These are phyloP conservation scores for Puccinia polysora DNA, from an alignment of 1,284 basidiomycete genomes.

Conservation along the genomic window DNA sequence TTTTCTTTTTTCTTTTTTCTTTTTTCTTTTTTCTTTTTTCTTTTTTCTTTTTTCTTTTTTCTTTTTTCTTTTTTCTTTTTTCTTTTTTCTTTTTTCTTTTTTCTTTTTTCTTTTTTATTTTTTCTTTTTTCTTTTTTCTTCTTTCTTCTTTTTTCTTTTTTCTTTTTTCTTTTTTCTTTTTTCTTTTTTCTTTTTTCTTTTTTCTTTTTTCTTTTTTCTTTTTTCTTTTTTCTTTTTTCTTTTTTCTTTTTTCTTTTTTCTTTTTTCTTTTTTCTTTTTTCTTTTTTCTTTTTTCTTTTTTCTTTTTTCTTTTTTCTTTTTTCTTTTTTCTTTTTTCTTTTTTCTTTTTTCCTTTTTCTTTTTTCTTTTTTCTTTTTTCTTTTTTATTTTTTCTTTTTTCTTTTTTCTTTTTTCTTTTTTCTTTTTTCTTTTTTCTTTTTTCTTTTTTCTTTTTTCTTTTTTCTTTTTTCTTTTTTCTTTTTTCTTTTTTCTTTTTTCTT, in stretches of 20 bases:
- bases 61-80: not conserved
- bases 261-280: not conserved
- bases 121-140: not conserved
- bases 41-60: not conserved
- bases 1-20: not conserved
- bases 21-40: not conserved
- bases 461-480: not conserved
- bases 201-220: not conserved
- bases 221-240: not conserved
- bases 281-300: not conserved
- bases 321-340: not conserved
- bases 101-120: not conserved
- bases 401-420: not conserved
- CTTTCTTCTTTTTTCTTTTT: not conserved
- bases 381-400: not conserved
- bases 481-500: not conserved
- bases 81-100: not conserved
- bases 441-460: not conserved
- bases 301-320: not conserved
- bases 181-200: not conserved
- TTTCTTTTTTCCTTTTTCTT: not conserved
- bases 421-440: not conserved
- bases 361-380: not conserved
- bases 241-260: not conserved
- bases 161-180: not conserved